These are phyloP conservation scores for Passalora sequoiae DNA, from an alignment of 2,329 filamentous ascomycete genomes.

Conservation along the genomic window DNA sequence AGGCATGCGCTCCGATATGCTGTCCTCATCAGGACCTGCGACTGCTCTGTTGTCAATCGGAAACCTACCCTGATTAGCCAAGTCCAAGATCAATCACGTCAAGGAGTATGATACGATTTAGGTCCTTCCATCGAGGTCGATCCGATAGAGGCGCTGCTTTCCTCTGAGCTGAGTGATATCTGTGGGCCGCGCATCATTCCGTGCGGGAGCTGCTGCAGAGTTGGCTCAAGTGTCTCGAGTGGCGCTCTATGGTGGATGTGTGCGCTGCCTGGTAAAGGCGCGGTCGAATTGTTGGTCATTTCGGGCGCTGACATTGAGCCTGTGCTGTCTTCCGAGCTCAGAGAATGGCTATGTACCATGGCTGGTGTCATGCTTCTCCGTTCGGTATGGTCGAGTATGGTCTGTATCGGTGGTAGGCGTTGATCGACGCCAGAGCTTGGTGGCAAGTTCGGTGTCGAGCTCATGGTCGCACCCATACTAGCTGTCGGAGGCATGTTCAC, in stretches of 20 bases:
- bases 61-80: conserved; percentile 1
- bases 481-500: conserved; percentile 11
- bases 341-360: conserved; percentile 17
- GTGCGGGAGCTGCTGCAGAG: conserved; percentile 6
- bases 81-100: too few species aligned
- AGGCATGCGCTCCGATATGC: not conserved
- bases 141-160: conserved; percentile 16
- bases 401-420: conserved; percentile 21
- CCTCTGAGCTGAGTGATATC: conserved; percentile 18
- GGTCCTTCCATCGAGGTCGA: conserved; percentile 15
- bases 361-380: conserved; percentile 9
- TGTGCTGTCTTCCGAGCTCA: conserved; percentile 23
- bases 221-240: conserved; percentile 14
- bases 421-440: conserved; percentile 14
- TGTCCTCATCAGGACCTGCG: not conserved
- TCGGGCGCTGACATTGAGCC: conserved; percentile 6
- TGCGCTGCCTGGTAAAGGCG: not conserved
- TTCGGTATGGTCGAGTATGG: conserved; percentile 17
- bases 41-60: not conserved
- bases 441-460: not conserved
- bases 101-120: conserved; percentile 19
- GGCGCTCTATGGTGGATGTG: conserved; percentile 5
- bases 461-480: conserved; percentile 4
- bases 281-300: not conserved
- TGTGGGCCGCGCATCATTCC: not conserved